Evolutionary conservation across 2,329 filamentous ascomycete species (phyloP).

Genomic region (Pyrenochaeta sp.): DNA sequence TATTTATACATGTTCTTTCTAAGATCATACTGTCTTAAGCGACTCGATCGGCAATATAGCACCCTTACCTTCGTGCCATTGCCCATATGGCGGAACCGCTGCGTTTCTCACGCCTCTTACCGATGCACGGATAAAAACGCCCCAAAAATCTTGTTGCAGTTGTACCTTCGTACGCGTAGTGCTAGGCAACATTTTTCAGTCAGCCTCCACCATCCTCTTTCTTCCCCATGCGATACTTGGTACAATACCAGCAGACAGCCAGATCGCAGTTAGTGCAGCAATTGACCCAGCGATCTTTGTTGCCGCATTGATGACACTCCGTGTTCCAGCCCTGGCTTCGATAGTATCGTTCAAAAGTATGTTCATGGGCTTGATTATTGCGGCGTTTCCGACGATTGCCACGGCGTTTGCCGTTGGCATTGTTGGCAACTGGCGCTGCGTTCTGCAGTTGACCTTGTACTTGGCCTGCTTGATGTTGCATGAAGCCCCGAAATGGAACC

Average conservation of each 20-base stretch:
- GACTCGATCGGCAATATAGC: too few relatives aligned
- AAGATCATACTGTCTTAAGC: too few relatives aligned
- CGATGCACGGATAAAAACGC: too few relatives aligned
- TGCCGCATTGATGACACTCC: not conserved
- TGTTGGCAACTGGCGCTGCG: not conserved
- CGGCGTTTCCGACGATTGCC: not conserved
- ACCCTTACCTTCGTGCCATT: not conserved
- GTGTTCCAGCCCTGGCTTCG: conserved; percentile 5
- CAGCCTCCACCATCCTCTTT: not conserved
- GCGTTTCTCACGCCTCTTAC: too few relatives aligned
- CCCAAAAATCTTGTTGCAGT: too few relatives aligned
- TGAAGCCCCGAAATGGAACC: not conserved
- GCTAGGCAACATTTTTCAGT: not conserved
- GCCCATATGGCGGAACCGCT: too few relatives aligned
- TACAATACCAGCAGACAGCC: conserved; percentile 10
- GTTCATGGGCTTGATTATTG: not conserved
- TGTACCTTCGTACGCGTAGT: too few relatives aligned
- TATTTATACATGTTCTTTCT: too few relatives aligned
- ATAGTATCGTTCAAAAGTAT: conserved; percentile 8
- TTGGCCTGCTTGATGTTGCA: not conserved
- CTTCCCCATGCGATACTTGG: not conserved
- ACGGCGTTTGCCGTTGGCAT: not conserved
- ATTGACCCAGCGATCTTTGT: conserved; percentile 6
- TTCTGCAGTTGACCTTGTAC: not conserved
- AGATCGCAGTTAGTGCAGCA: conserved; percentile 4